Percentiles rank a stretch among this genome's conserved stretches.
Evolutionary conservation across 768 basidiomycete species (phyloP).

Genomic region (Boletus sp.): DNA sequence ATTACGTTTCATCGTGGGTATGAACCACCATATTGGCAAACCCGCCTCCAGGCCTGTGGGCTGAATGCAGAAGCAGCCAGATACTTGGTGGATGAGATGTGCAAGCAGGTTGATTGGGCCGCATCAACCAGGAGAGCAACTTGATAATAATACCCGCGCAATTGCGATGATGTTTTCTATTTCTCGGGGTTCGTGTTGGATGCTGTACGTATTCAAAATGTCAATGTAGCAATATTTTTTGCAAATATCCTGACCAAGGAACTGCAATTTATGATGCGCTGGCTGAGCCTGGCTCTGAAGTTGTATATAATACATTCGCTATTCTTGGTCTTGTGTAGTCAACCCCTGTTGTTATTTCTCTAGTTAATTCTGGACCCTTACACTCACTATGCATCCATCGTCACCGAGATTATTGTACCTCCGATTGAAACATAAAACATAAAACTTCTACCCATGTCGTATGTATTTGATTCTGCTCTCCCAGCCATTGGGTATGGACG

Average conservation of each 20-base stretch:
- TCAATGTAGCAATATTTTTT: conserved; percentile 9
- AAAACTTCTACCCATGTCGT: background rate
- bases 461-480: no score
- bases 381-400: background rate
- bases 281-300: background rate
- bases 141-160: background rate
- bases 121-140: background rate
- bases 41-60: conserved; percentile 21
- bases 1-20: conserved; percentile 24
- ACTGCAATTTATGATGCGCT: background rate
- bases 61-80: conserved; percentile 14
- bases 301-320: background rate
- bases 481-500: no score
- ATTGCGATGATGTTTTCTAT: background rate
- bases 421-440: background rate
- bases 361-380: background rate
- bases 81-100: conserved; percentile 29
- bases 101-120: conserved; percentile 21
- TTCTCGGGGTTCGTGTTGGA: background rate
- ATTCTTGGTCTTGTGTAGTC: background rate
- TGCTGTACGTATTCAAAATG: background rate
- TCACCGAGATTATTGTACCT: no score
- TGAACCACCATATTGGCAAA: conserved; percentile 29
- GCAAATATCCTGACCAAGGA: background rate
- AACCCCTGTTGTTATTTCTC: background rate